These are phyloP conservation scores for Aspergillus indologenus DNA, from an alignment of 495 filamentous ascomycete species.

Conservation along the genomic window DNA sequence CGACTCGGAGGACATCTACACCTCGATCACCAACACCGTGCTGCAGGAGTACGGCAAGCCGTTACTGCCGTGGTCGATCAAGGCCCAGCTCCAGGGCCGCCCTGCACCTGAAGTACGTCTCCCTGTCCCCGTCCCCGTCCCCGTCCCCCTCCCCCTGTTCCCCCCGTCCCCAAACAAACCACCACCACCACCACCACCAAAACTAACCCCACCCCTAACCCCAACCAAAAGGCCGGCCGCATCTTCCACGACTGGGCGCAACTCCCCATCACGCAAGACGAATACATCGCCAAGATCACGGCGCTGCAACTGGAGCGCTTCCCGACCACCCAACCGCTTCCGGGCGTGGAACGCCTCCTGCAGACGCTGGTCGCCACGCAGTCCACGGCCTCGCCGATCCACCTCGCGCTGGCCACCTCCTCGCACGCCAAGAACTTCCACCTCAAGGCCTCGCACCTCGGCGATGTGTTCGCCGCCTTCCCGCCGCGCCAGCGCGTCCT, in stretches of 20 bases:
- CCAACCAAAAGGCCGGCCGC: conserved; percentile 28
- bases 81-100: conserved; percentile 92
- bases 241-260: conserved; percentile 83
- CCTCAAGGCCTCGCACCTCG: conserved; percentile 75
- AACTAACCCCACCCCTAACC: conserved; percentile 1
- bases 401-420: conserved; percentile 86
- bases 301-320: conserved; percentile 69
- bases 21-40: conserved; percentile 73
- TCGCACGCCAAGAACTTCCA: conserved; percentile 66
- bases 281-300: conserved; percentile 57
- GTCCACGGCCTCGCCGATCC: conserved; percentile 49
- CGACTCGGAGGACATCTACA: conserved; percentile 77
- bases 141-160: no score
- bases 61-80: conserved; percentile 83
- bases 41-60: conserved; percentile 70
- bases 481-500: conserved; percentile 63
- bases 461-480: conserved; percentile 72
- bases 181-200: background rate
- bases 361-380: conserved; percentile 42
- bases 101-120: conserved; percentile 66
- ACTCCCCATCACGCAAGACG: conserved; percentile 66
- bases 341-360: conserved; percentile 72
- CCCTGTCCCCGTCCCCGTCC: no score
- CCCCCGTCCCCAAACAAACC: no score
- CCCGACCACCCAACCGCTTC: conserved; percentile 67